Percentiles rank a stretch among this genome's conserved stretches.
phyloP scores from a whole-genome alignment of 164 flowering plant genomes.

The Warburgia ugandensis region DNA sequence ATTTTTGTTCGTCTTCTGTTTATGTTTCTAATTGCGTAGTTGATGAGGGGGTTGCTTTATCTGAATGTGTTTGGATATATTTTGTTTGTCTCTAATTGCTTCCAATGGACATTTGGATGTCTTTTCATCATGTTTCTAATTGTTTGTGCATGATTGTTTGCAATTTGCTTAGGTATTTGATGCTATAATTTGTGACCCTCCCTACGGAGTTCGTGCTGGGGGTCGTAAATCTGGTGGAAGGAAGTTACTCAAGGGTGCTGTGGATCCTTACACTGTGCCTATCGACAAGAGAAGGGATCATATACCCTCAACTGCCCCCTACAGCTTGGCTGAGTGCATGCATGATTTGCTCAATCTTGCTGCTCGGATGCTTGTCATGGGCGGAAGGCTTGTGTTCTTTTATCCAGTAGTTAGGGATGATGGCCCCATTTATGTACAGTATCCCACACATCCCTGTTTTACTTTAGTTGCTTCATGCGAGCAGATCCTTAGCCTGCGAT shows the following conservation, averaged over 20 bases:
- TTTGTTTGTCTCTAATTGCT: no score
- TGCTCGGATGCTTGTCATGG: constrained; percentile 78
- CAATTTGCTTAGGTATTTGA: constrained; percentile 52
- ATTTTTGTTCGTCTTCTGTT: no score
- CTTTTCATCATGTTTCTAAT: no score
- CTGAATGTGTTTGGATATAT: no score
- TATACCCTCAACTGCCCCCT: constrained; percentile 93
- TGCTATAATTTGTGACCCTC: constrained; percentile 97
- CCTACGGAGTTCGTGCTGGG: constrained; percentile 98
- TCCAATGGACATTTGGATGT: no score
- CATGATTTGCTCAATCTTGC: constrained; percentile 92
- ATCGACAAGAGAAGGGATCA: constrained; percentile 84
- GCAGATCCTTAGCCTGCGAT: constrained; percentile 88
- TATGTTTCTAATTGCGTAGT: no score
- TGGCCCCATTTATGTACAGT: constrained; percentile 28
- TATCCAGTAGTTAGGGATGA: constrained; percentile 82
- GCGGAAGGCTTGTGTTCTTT: constrained; percentile 90
- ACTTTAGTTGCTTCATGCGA: constrained; percentile 56
- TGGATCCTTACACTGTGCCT: constrained; percentile 75
- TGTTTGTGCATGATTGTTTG: not conserved
- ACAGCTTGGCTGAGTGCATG: constrained; percentile 84
- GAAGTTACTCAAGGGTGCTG: constrained; percentile 67
- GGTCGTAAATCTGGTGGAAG: constrained; percentile 98
- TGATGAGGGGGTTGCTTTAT: no score
- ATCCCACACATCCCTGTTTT: constrained; percentile 84